Evolutionary conservation across 106 monocot species (phyloP).

Genomic region (Narthecium ossifragum): DNA sequence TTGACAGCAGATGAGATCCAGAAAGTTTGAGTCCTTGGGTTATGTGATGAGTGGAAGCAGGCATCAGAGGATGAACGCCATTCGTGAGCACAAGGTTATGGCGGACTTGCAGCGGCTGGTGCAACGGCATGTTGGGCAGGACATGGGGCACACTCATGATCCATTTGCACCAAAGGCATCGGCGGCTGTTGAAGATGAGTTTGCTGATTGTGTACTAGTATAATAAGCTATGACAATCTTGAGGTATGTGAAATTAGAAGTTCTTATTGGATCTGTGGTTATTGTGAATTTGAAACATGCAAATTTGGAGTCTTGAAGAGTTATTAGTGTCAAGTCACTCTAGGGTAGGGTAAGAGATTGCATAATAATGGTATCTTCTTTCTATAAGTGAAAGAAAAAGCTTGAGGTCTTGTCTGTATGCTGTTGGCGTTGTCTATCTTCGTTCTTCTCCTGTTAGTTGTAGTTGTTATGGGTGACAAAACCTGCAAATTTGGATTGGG

Average conservation of each 20-base stretch:
- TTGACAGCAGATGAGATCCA: slow-evolving; percentile 90
- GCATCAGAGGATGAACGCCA: slow-evolving; percentile 99
- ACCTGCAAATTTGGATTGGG: too few relatives aligned
- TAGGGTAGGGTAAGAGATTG: too few relatives aligned
- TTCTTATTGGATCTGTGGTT: too few relatives aligned
- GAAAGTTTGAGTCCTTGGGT: slow-evolving; percentile 87
- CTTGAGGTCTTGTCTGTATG: too few relatives aligned
- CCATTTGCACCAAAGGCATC: slow-evolving; percentile 62
- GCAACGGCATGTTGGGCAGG: slow-evolving; percentile 90
- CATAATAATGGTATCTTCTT: too few relatives aligned
- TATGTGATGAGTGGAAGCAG: slow-evolving; percentile 99
- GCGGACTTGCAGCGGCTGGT: slow-evolving; percentile 86
- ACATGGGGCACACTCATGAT: slow-evolving; percentile 65
- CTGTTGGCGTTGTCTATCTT: too few relatives aligned
- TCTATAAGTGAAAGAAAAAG: too few relatives aligned
- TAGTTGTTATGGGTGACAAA: too few relatives aligned
- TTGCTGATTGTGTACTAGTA: neutral
- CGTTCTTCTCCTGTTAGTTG: too few relatives aligned
- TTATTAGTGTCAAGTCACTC: too few relatives aligned
- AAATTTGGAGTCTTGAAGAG: too few relatives aligned
- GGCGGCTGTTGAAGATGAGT: slow-evolving; percentile 40
- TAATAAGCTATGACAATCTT: neutral
- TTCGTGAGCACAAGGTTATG: slow-evolving; percentile 98
- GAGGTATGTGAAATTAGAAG: slow-evolving; percentile 2
- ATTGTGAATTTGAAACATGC: neutral